Evolutionary conservation across 2,329 filamentous ascomycete genomes (phyloP), one percentile per base, ranked within the genome.

Genomic region (Cladosporium sphaerospermum): DNA sequence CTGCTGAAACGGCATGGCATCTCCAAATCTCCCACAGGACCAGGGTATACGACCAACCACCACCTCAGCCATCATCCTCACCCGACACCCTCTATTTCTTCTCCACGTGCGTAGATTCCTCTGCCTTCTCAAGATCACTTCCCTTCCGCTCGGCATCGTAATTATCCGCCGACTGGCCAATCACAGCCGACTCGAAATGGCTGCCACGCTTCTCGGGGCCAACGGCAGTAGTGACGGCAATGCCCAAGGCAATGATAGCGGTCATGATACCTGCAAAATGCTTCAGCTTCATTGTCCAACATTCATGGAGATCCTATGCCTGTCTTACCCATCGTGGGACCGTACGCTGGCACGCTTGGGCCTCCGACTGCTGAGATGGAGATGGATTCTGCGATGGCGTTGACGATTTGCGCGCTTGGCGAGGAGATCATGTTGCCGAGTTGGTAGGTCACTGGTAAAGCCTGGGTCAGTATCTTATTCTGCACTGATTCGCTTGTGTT

Each of bases 151-250:
- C 58, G 33, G 57, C 58, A 18, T 49, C 34, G 33, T 57, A 41
- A 5, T 52, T 40, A 11, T 50, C 53, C 5, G 54, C 52, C 28
- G 55, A 49, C 8, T 59, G 59, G 10, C 62, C 62, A 45, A 64
- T 59, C 3, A 64, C 57, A n/a, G 77, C 79, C 52, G 77, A 73
- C 65, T 88, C 86, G 60, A 92, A 90, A 54, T 78, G 74, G 14
- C 84, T 75, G 1, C 87, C 88, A 43, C 84, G 78, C 71, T 83
- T 86, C 78, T 91, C 88, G 0, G 86, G 86, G 0, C 88, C 88
- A 51, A 90, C 64, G 31, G 84, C 80, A 4, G 83, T 80, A 0
- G 85, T 89, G 18, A 84, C 64, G 9, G 78, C 74, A 56, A 91
- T 89, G 1, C 86, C 86, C 0, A 81, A 43, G 0, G 83, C 84